phyloP scores from a whole-genome alignment of 1,284 basidiomycete species.

The Athelia psychrophila region DNA sequence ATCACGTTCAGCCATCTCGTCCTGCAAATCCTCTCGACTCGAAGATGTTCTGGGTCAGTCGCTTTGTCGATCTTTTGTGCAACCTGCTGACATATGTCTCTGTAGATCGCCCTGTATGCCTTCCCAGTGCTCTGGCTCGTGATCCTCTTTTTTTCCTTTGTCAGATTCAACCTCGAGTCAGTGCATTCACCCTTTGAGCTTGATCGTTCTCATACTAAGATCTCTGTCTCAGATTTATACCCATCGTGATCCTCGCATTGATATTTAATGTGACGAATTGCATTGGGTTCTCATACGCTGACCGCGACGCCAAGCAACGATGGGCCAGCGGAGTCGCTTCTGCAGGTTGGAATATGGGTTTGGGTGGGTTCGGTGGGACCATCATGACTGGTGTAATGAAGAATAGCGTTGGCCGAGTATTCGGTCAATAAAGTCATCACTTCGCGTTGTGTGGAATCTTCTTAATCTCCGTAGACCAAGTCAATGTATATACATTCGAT shows the following conservation, averaged over 20 bases:
- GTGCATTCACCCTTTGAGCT: constrained; percentile 22
- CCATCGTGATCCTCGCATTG: constrained; percentile 84
- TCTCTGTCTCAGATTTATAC: constrained; percentile 61
- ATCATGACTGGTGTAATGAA: constrained; percentile 77
- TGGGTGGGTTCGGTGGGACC: constrained; percentile 58
- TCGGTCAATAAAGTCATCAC: constrained; percentile 45
- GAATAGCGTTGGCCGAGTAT: constrained; percentile 77
- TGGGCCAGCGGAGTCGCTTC: constrained; percentile 73
- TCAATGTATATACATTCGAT: constrained; percentile 6
- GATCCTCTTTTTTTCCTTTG: constrained; percentile 82
- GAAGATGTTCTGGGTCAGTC: constrained; percentile 91
- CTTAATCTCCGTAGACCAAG: too few species aligned
- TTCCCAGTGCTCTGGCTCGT: constrained; percentile 87
- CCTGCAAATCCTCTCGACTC: constrained; percentile 90
- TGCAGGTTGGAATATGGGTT: constrained; percentile 51
- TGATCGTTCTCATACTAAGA: constrained; percentile 6
- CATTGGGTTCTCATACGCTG: constrained; percentile 90
- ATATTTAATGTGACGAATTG: constrained; percentile 93
- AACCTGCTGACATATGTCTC: constrained; percentile 9
- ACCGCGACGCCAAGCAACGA: constrained; percentile 83
- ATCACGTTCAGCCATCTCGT: constrained; percentile 68
- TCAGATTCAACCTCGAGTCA: constrained; percentile 86
- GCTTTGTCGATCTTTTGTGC: constrained; percentile 5
- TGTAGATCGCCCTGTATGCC: constrained; percentile 82
- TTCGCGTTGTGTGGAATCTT: too few species aligned